A percentile compares a stretch with the other conserved stretches of the same genome.
Evolutionary conservation across 805 yeast genomes (phyloP).

Genomic region (Grigorovia yakushimaensis): DNA sequence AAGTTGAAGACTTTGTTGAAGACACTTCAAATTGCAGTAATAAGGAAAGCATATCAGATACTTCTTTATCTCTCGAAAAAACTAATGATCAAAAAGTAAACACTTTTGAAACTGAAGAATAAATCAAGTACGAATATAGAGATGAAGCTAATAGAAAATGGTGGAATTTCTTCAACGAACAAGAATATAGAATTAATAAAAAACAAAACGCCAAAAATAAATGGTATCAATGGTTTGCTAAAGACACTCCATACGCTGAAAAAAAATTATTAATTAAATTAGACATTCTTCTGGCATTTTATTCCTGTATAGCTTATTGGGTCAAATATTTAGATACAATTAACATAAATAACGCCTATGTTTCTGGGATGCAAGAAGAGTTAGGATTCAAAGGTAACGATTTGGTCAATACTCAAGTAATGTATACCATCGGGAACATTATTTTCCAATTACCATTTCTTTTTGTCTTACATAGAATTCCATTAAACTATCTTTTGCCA

Average conservation of each 20-base stretch:
- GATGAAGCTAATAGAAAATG: constrained; percentile 34
- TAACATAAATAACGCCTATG: constrained; percentile 57
- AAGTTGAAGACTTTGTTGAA: constrained; percentile 16
- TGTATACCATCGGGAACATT: constrained; percentile 52
- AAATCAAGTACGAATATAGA: constrained; percentile 31
- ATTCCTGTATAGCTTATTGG: constrained; percentile 56
- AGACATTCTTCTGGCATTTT: constrained; percentile 44
- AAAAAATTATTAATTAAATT: constrained; percentile 40
- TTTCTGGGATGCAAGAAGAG: constrained; percentile 52
- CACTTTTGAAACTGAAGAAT: constrained; percentile 9
- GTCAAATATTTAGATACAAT: constrained; percentile 54
- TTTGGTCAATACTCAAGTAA: constrained; percentile 47
- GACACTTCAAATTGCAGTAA: constrained; percentile 1
- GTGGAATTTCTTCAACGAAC: constrained; percentile 43
- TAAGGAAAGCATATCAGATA: neutral
- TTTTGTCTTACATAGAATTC: constrained; percentile 46
- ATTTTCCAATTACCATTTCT: constrained; percentile 59
- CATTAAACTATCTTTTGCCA: constrained; percentile 41
- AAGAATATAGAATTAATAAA: constrained; percentile 37
- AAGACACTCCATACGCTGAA: constrained; percentile 34
- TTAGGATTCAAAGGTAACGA: constrained; percentile 54
- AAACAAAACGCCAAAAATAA: constrained; percentile 24
- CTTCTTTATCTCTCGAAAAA: neutral
- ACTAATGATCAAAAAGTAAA: neutral
- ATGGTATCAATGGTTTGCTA: constrained; percentile 27